Conservation (phyloP, 805 yeast genomes). For the Lipomyces lipofer region DNA sequence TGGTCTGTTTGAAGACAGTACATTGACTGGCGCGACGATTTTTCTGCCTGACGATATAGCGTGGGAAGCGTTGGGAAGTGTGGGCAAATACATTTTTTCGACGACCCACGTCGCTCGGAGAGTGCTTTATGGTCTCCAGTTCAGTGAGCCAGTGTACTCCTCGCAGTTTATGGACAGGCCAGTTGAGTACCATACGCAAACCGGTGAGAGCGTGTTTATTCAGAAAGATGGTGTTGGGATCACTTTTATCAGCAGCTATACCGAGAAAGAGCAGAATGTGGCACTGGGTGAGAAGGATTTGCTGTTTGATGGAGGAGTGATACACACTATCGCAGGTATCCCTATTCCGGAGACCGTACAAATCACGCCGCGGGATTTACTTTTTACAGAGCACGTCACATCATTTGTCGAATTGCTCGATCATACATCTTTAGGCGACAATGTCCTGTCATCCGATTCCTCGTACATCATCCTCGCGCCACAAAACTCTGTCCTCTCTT, state of each 20-base stretch:
- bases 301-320: slow-evolving; percentile 23
- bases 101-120: slow-evolving; percentile 8
- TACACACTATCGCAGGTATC: slow-evolving; percentile 16
- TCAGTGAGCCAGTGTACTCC: slow-evolving; percentile 22
- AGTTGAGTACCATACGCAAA: slow-evolving; percentile 6
- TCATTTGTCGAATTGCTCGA: slow-evolving; percentile 21
- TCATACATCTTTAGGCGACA: slow-evolving; percentile 1
- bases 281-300: slow-evolving; percentile 7
- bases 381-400: slow-evolving; percentile 12
- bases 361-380: slow-evolving; percentile 23
- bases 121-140: slow-evolving; percentile 13
- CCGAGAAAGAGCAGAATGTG: neutral
- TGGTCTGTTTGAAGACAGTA: slow-evolving; percentile 13
- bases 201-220: slow-evolving; percentile 18
- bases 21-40: slow-evolving; percentile 12
- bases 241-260: slow-evolving; percentile 1
- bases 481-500: slow-evolving; percentile 8
- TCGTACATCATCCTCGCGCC: slow-evolving; percentile 24
- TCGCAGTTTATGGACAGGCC: neutral
- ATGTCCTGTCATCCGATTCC: slow-evolving; percentile 17
- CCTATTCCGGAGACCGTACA: slow-evolving; percentile 24
- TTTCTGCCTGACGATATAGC: slow-evolving; percentile 24
- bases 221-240: neutral
- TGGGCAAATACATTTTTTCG: neutral
- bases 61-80: slow-evolving; percentile 23